These are phyloP conservation scores for Aspergillus felis DNA, from an alignment of 2,329 filamentous ascomycete genomes.

Conservation along the genomic window DNA sequence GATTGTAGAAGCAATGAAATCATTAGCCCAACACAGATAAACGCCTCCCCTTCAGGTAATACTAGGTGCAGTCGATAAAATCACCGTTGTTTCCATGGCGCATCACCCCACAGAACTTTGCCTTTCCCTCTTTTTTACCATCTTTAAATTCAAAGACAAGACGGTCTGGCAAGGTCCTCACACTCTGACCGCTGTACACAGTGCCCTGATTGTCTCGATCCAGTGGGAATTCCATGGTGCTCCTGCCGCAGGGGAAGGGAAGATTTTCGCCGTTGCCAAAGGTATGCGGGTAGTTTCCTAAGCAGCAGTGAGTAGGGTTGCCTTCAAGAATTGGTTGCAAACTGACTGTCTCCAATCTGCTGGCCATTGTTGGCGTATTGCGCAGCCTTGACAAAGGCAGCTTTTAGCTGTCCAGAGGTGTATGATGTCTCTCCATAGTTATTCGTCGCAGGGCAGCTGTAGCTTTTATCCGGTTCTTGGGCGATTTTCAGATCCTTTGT, in stretches of 20 bases:
- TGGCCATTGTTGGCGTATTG: not conserved
- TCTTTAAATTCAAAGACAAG: not conserved
- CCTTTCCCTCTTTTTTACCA: not conserved
- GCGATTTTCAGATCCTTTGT: not conserved
- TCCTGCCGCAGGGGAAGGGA: not conserved
- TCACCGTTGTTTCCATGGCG: not conserved
- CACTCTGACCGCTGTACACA: not conserved
- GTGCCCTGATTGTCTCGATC: not conserved
- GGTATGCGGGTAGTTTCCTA: not conserved
- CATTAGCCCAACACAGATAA: not conserved
- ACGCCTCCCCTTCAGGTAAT: not conserved
- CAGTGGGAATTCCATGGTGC: not conserved
- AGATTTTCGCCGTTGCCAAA: not conserved
- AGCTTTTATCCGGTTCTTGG: not conserved
- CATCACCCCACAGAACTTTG: not conserved
- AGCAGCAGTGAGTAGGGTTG: not conserved
- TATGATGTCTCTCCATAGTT: not conserved
- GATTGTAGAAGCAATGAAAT: not conserved
- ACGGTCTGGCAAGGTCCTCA: not conserved
- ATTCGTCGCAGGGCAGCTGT: not conserved
- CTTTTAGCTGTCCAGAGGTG: not conserved
- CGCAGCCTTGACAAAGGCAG: not conserved
- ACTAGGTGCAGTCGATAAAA: not conserved
- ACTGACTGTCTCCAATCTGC: not conserved
- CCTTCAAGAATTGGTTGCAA: not conserved